Conservation (phyloP, 2,329 filamentous ascomycete species). For the Periglandula ipomoeae region DNA sequence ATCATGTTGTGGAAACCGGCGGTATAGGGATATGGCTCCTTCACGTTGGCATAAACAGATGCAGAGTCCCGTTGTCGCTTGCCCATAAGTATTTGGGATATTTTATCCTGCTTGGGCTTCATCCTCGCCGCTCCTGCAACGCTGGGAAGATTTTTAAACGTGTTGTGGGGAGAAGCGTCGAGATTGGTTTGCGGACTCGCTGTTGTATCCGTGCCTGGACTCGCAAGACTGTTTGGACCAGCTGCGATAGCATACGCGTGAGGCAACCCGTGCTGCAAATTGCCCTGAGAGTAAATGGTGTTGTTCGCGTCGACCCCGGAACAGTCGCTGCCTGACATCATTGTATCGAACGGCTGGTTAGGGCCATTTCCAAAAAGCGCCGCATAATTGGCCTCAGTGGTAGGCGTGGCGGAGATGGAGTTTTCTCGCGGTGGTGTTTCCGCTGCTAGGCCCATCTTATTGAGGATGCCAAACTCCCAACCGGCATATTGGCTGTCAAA, state of each 20-base stretch:
- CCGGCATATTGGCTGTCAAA: conserved; percentile 96
- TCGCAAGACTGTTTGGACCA: conserved; percentile 52
- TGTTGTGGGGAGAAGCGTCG: conserved; percentile 40
- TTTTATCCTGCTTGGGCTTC: conserved; percentile 35
- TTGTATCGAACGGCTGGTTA: conserved; percentile 40
- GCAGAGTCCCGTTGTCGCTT: conserved; percentile 66
- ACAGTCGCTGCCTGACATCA: conserved; percentile 41
- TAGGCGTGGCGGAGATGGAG: conserved; percentile 32
- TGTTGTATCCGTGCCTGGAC: conserved; percentile 55
- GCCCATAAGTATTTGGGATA: conserved; percentile 41
- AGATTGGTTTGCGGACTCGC: conserved; percentile 51
- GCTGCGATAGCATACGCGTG: conserved; percentile 58
- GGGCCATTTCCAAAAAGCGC: conserved; percentile 43
- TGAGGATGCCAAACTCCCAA: conserved; percentile 90
- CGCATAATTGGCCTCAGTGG: conserved; percentile 29
- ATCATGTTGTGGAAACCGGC: conserved; percentile 84
- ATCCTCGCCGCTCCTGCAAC: conserved; percentile 23
- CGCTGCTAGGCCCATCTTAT: conserved; percentile 76
- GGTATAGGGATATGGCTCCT: conserved; percentile 85
- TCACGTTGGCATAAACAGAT: conserved; percentile 79
- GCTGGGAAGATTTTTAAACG: conserved; percentile 19
- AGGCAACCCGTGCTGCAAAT: conserved; percentile 52
- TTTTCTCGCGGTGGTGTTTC: conserved; percentile 66
- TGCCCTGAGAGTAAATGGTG: conserved; percentile 46
- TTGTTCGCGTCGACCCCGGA: conserved; percentile 40